These are phyloP conservation scores for Fomitopsis palustris DNA, from an alignment of 1,284 basidiomycete genomes.

Conservation along the genomic window DNA sequence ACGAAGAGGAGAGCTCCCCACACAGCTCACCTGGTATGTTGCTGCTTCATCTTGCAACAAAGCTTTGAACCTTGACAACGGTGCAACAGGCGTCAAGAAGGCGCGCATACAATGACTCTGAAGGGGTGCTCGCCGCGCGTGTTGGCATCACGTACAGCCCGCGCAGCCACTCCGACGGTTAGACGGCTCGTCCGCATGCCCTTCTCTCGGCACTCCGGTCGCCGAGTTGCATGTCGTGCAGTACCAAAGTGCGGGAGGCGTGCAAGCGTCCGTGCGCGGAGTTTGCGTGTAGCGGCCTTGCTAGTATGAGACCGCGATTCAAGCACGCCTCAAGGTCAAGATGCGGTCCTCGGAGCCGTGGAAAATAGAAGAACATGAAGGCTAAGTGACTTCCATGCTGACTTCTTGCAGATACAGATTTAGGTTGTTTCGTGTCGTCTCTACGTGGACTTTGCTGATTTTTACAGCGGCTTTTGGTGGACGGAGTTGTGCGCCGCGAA, in stretches of 20 bases:
- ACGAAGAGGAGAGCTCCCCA: constrained; percentile 30
- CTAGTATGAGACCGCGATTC: background rate
- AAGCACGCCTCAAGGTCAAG: background rate
- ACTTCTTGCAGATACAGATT: background rate
- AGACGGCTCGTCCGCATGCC: background rate
- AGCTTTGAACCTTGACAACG: background rate
- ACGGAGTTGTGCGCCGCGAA: background rate
- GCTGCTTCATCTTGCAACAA: background rate
- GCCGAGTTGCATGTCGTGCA: background rate
- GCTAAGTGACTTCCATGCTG: background rate
- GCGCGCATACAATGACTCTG: constrained; percentile 1
- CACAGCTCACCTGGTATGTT: constrained; percentile 45
- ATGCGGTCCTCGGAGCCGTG: background rate
- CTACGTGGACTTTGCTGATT: background rate
- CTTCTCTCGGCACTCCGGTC: background rate
- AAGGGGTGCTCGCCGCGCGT: background rate
- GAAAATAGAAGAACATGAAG: background rate
- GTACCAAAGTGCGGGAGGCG: background rate
- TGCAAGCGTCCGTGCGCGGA: background rate
- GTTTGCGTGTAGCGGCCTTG: background rate
- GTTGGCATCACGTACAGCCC: background rate
- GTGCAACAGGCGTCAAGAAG: background rate
- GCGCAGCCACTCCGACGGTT: too few species aligned
- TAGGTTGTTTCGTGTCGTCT: background rate
- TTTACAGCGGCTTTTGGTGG: background rate